Percentiles rank a stretch among this genome's conserved stretches.
phyloP scores from a whole-genome alignment of 1,284 basidiomycete genomes.

The Cystobasidium sp. region DNA sequence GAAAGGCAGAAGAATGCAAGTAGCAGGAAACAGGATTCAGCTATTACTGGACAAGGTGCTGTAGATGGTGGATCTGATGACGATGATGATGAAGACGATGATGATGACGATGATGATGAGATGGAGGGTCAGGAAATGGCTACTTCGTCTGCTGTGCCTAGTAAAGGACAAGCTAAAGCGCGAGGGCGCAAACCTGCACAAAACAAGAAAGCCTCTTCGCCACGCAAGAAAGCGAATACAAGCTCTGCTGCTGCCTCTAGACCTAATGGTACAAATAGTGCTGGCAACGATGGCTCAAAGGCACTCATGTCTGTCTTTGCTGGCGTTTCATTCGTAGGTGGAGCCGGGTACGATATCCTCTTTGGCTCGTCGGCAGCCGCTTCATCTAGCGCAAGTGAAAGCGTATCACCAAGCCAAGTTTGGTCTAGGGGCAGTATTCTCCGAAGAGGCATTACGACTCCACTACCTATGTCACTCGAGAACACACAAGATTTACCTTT shows the following conservation, averaged over 20 bases:
- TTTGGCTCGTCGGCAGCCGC: constrained; percentile 24
- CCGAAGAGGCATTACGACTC: not conserved
- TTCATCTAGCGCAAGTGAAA: not conserved
- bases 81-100: constrained; percentile 24
- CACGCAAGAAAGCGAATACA: constrained; percentile 25
- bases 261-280: not conserved
- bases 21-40: not conserved
- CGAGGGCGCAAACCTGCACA: constrained; percentile 15
- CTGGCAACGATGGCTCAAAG: constrained; percentile 20
- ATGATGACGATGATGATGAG: not conserved
- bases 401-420: constrained; percentile 29
- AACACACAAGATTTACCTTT: constrained; percentile 1
- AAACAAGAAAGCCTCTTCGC: constrained; percentile 4
- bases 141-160: constrained; percentile 27
- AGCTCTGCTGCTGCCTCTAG: not conserved
- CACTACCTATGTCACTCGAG: not conserved
- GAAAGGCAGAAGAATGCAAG: constrained; percentile 27
- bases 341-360: constrained; percentile 37
- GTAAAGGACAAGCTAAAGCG: constrained; percentile 18
- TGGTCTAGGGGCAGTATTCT: constrained; percentile 36
- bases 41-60: not conserved
- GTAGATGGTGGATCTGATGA: constrained; percentile 20
- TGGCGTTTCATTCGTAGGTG: constrained; percentile 41
- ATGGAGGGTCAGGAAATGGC: not conserved
- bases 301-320: constrained; percentile 41